phyloP scores from a whole-genome alignment of 345 rosid genomes.

The Rhodomyrtus tomentosa region DNA sequence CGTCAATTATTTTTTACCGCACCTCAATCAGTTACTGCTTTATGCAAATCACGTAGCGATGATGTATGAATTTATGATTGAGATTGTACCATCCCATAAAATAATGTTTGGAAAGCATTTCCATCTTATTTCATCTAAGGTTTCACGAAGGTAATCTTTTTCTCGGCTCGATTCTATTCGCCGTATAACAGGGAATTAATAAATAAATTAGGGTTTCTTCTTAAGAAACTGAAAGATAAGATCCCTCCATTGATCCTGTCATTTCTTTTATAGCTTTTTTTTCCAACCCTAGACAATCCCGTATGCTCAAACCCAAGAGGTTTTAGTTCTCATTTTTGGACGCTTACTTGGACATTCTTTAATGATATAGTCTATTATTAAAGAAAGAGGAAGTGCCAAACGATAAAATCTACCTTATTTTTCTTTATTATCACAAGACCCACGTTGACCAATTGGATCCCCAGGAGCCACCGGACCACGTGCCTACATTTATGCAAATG shows the following conservation, averaged over 20 bases:
- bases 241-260: neutral
- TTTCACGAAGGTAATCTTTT: too few species aligned
- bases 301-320: neutral
- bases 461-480: neutral
- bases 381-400: neutral
- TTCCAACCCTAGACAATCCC: neutral
- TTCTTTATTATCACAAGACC: neutral
- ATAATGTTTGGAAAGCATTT: too few species aligned
- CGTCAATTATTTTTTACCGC: too few species aligned
- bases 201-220: neutral
- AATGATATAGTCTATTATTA: neutral
- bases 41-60: too few species aligned
- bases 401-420: neutral
- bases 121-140: too few species aligned
- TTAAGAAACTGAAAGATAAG: neutral
- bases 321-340: neutral
- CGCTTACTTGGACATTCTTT: neutral
- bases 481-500: neutral
- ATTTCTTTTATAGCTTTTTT: neutral
- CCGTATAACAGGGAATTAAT: too few species aligned
- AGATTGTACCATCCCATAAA: too few species aligned
- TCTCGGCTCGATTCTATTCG: too few species aligned
- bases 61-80: too few species aligned
- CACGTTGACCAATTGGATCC: neutral
- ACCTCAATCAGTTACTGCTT: too few species aligned